Base-by-base conservation (phyloP, 192 early-diverging fungal species). In the Backusella australiensis region DNA sequence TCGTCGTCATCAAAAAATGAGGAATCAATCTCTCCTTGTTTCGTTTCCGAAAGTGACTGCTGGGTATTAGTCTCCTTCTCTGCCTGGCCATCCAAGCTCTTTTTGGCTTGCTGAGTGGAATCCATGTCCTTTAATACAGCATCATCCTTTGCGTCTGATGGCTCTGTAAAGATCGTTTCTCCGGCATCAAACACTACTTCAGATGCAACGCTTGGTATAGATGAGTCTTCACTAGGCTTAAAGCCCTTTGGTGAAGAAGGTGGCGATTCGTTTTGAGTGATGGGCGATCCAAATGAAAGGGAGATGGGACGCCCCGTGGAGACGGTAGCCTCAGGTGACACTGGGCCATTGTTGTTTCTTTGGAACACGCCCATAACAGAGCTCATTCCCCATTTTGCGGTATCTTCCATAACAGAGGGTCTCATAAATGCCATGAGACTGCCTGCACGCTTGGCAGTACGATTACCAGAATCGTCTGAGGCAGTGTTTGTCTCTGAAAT, bases 321-420 rank as follows among this genome's bases (percentile, higher is more conserved):
- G 23, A 26, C 17, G 38, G 4, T 71, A 34, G 71, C 36, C 26
- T 46, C 69, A 21, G 67, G 69, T 19, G 49, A 39, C 56, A 7
- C 46, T 34, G 34, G 8, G 32, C 34, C 67, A 71, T 38, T 44
- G 3, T 59, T 49, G 7, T 56, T 63, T 70, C 78, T 44, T 2
- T 79, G 67, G 26, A 79, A 79, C 29, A 75, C 74, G 19, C 78
- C 78, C 53, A 79, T 75, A 14, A 79, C 44, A 36, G 68, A 63
- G 41, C 34, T 56, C 26, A 74, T 39, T 3, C 39, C 56, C 69
- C 76, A 77, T 59, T 78, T 81, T 19, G 59, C 15, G 1, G 23
- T 46, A 34, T 76, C 78, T 4, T 75, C 74, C 46, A 53, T 29
- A 9, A 52, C 71, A 34, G 46, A 65, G 0, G 80, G 72, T 41